Conservation (phyloP, 192 early-diverging fungal species). For the Spizellomyces punctatus region DNA sequence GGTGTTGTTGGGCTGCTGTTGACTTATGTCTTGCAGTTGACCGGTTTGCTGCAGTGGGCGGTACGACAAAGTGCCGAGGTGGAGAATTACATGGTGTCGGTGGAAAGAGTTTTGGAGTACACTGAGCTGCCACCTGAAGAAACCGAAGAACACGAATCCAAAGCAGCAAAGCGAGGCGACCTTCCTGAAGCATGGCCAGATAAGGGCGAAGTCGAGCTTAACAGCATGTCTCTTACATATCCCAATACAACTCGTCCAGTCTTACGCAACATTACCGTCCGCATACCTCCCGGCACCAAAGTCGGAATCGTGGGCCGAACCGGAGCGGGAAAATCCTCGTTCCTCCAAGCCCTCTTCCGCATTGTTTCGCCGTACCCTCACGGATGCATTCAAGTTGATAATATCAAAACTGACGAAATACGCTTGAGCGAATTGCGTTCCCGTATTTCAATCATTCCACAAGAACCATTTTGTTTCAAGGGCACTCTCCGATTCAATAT, state of each 20-base stretch:
- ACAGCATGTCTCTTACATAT: constrained; percentile 59
- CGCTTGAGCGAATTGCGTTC: constrained; percentile 59
- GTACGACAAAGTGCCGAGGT: constrained; percentile 52
- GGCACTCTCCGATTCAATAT: constrained; percentile 77
- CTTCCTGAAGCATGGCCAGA: constrained; percentile 62
- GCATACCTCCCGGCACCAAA: constrained; percentile 68
- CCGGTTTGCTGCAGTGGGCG: constrained; percentile 51
- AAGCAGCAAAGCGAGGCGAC: not conserved
- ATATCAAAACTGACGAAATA: constrained; percentile 59
- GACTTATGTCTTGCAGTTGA: constrained; percentile 58
- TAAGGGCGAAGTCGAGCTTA: constrained; percentile 59
- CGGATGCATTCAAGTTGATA: constrained; percentile 68
- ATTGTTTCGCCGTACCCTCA: constrained; percentile 62
- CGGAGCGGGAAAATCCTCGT: constrained; percentile 74
- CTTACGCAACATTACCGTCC: constrained; percentile 59
- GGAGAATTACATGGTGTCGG: constrained; percentile 59
- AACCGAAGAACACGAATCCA: not conserved
- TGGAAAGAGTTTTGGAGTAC: constrained; percentile 71
- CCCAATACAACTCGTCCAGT: constrained; percentile 48
- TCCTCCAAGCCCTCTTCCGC: constrained; percentile 73
- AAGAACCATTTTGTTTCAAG: constrained; percentile 66
- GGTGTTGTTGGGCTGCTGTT: constrained; percentile 55
- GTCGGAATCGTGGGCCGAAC: constrained; percentile 87
- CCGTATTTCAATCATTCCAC: constrained; percentile 61
- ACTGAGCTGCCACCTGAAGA: constrained; percentile 31